Base-by-base conservation (phyloP, 441 rosid genomes). In the Melastoma candidum region DNA sequence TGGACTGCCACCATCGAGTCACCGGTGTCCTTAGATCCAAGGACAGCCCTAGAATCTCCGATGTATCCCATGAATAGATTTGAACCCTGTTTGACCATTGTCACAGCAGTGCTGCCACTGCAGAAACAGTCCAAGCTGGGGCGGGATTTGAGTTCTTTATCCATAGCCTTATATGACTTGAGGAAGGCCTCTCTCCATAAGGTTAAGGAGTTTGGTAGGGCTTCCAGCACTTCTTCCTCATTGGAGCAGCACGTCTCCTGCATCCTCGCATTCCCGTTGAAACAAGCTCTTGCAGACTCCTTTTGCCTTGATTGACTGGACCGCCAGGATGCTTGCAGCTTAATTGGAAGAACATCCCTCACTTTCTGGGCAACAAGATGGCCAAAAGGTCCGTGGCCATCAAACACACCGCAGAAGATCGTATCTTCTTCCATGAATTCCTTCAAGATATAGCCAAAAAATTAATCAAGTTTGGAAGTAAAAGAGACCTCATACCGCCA, bases 381-480 rank as follows among this genome's bases (percentile, higher is more conserved):
- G 41, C 99, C 99, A 50, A 83, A 84, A 47, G 99, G 99, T 57
- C 99, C 99, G 71, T 93, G 99, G 54, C 99, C 99, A 75, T 93
- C 99, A 59, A 93, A 93, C 6, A 93, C 83, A 56, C 99, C 97
- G 63, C 95, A 89, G 61, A 93, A 87, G 0, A 83, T 89, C 72
- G 78, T 78, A 67, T 89, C 97, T 63, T 86, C 96, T 10, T 81
- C 65, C 77, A 81, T 66, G 72, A 89, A 93, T 74, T 93, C 99
- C 99, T 93, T 70, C 64, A 72, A 36, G 41, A 36, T 6, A 36
- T 3, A 2, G 41, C 41, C 22, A 36, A 36, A 36, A 36, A 9
- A 36, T 36, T 9, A 36, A 36, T 4, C 41, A 17, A 36, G 7
- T 36, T 36, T 9, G 8, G 8, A 36, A 36, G 41, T 36, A 36